Evolutionary conservation across 176 grass and related monocot species (phyloP).

Genomic region (Triticum monococcum): DNA sequence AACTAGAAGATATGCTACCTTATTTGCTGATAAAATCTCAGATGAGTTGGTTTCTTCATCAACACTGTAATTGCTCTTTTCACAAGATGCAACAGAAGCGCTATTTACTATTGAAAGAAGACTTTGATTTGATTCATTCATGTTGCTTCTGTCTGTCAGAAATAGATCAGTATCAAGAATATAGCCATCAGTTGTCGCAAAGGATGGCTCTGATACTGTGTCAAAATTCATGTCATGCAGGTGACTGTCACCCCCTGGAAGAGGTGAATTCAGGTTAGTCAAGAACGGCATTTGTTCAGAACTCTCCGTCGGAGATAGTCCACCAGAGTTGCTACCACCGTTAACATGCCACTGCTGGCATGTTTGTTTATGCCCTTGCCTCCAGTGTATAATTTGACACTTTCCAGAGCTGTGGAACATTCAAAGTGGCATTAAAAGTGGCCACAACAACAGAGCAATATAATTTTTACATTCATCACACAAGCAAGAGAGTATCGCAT

Average conservation of each 20-base stretch:
- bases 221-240: conserved; percentile 49
- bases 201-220: conserved; percentile 60
- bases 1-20: conserved; percentile 36
- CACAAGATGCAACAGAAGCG: conserved; percentile 34
- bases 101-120: conserved; percentile 50
- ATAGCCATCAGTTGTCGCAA: conserved; percentile 42
- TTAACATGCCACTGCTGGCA: conserved; percentile 72
- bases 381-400: conserved; percentile 98
- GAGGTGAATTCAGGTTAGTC: conserved; percentile 68
- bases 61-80: conserved; percentile 30
- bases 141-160: conserved; percentile 40
- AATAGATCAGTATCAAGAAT: conserved; percentile 37
- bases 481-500: neutral
- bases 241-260: conserved; percentile 55
- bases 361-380: conserved; percentile 87
- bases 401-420: conserved; percentile 81
- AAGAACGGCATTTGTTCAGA: conserved; percentile 67
- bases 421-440: conserved; percentile 5
- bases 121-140: conserved; percentile 49
- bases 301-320: conserved; percentile 35
- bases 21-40: conserved; percentile 50
- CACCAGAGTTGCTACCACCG: conserved; percentile 33
- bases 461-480: conserved; percentile 3
- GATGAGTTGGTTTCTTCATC: conserved; percentile 36
- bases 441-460: neutral